phyloP scores from a whole-genome alignment of 179 eudicot genomes.

The Spergularia azorica region DNA sequence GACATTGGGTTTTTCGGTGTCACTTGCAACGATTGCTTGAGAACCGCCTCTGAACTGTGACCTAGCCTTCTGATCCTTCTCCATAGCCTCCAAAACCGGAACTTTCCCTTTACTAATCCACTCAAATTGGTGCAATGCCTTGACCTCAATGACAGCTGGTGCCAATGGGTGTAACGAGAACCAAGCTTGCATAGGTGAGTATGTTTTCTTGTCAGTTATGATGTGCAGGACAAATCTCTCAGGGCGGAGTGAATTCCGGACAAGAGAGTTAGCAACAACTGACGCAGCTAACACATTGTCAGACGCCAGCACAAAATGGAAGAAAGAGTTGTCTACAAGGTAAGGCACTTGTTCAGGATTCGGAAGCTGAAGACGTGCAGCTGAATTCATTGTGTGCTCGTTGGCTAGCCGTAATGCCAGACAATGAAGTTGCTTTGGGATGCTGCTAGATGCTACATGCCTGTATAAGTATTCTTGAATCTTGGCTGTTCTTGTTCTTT shows the following conservation, averaged over 20 bases:
- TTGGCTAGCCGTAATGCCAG: conserved; percentile 72
- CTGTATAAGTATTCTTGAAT: conserved; percentile 86
- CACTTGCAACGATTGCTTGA: conserved; percentile 73
- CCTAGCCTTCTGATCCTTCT: conserved; percentile 81
- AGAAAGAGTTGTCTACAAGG: conserved; percentile 83
- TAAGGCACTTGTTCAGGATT: conserved; percentile 65
- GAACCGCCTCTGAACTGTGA: conserved; percentile 90
- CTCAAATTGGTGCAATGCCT: conserved; percentile 87
- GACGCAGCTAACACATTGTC: conserved; percentile 93
- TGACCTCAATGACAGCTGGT: conserved; percentile 85
- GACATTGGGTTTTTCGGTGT: conserved; percentile 62
- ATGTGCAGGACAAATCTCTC: conserved; percentile 74
- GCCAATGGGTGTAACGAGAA: conserved; percentile 70
- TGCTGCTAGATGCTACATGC: conserved; percentile 94
- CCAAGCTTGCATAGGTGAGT: conserved; percentile 95
- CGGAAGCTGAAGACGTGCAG: conserved; percentile 87
- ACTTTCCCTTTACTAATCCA: conserved; percentile 93
- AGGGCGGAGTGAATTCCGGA: conserved; percentile 60
- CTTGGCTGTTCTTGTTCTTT: conserved; percentile 83
- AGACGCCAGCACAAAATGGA: conserved; percentile 86
- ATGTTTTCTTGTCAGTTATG: conserved; percentile 84
- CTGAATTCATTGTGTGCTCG: conserved; percentile 79
- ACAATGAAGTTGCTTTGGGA: conserved; percentile 90
- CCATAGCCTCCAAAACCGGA: conserved; percentile 97
- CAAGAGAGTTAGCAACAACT: conserved; percentile 91